These are phyloP conservation scores for Haberlea rhodopensis DNA, from an alignment of 257 asterid species.

Conservation along the genomic window DNA sequence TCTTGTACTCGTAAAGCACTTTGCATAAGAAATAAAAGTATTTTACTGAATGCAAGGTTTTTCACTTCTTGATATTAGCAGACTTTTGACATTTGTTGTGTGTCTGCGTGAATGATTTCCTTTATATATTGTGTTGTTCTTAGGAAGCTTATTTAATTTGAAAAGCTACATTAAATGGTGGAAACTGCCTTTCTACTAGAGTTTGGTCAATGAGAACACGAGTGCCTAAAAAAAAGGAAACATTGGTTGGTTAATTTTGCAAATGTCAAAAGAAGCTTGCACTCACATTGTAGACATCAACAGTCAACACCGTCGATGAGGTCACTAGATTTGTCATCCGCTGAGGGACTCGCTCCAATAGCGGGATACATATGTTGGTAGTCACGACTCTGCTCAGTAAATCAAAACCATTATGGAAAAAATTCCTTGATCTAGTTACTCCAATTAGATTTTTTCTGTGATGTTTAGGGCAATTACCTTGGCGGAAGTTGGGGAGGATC, in stretches of 20 bases:
- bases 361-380: constrained; percentile 63
- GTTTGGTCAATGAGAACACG: no score
- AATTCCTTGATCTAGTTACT: not conserved
- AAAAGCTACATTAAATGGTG: no score
- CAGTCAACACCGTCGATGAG: constrained; percentile 49
- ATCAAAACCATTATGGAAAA: not conserved
- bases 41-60: not conserved
- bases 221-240: not conserved
- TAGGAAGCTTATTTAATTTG: no score
- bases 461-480: constrained; percentile 44
- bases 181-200: no score
- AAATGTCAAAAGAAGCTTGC: not conserved
- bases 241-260: not conserved
- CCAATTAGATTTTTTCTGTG: not conserved
- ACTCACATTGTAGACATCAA: constrained; percentile 60
- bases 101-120: not conserved
- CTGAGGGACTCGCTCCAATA: constrained; percentile 51
- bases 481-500: constrained; percentile 53
- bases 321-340: constrained; percentile 52
- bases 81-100: not conserved
- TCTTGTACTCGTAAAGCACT: not conserved
- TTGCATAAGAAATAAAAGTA: not conserved
- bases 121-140: no score
- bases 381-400: constrained; percentile 55
- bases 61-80: not conserved